Evolutionary conservation across 2,329 filamentous ascomycete species (phyloP).

Genomic region (Ceratocystis cubensis): DNA sequence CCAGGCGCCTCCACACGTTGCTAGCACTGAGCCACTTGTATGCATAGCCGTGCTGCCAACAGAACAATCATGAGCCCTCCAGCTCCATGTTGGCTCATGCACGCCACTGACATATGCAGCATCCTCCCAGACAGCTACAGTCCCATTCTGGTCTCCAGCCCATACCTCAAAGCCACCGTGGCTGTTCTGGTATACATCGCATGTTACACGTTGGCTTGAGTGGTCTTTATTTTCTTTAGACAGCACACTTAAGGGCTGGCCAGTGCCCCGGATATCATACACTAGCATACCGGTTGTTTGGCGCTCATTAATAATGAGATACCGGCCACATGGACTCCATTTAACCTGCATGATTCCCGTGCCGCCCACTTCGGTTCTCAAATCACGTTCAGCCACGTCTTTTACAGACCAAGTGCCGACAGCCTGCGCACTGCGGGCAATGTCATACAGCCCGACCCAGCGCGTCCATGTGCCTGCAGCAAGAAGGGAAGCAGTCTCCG

Average conservation of each 20-base stretch:
- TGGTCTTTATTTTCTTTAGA: slow-evolving; percentile 12
- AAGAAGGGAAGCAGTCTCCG: slow-evolving; percentile 30
- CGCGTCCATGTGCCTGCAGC: slow-evolving; percentile 53
- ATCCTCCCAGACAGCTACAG: slow-evolving; percentile 46
- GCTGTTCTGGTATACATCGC: slow-evolving; percentile 40
- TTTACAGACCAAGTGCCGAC: slow-evolving; percentile 49
- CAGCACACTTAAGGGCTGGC: slow-evolving; percentile 40
- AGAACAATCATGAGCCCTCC: slow-evolving; percentile 36
- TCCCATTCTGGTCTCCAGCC: slow-evolving; percentile 44
- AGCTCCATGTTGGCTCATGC: slow-evolving; percentile 37
- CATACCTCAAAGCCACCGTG: slow-evolving; percentile 44
- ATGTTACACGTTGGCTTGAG: slow-evolving; percentile 37
- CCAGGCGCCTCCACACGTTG: slow-evolving; percentile 47
- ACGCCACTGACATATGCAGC: slow-evolving; percentile 38
- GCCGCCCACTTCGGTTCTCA: slow-evolving; percentile 30
- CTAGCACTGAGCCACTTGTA: slow-evolving; percentile 41
- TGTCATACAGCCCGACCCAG: slow-evolving; percentile 50
- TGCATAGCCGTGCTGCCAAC: slow-evolving; percentile 42
- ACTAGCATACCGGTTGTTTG: slow-evolving; percentile 43
- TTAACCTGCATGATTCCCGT: slow-evolving; percentile 48
- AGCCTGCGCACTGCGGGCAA: slow-evolving; percentile 40
- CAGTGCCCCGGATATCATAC: slow-evolving; percentile 50
- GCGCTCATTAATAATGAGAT: slow-evolving; percentile 50
- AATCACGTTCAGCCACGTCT: slow-evolving; percentile 36
- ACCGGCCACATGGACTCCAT: slow-evolving; percentile 53